Evolutionary conservation across 805 yeast genomes (phyloP).

Genomic region (Candida multigemmis): DNA sequence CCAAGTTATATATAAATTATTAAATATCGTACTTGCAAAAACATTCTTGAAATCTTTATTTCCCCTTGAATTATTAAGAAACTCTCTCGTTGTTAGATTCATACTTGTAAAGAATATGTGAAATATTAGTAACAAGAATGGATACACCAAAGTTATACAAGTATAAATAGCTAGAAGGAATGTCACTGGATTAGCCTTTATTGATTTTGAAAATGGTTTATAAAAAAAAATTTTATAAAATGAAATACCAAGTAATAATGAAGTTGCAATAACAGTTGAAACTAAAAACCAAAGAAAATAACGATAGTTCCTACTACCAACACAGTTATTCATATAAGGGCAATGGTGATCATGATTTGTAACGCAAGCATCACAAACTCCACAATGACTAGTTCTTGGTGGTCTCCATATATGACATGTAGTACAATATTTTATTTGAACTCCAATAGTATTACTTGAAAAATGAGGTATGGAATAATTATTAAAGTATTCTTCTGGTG

Average conservation of each 20-base stretch:
- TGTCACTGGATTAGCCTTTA: conserved; percentile 20
- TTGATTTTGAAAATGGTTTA: conserved; percentile 9
- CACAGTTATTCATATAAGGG: conserved; percentile 43
- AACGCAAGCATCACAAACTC: conserved; percentile 58
- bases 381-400: conserved; percentile 62
- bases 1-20: conserved; percentile 29
- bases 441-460: conserved; percentile 17
- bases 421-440: conserved; percentile 46
- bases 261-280: conserved; percentile 10
- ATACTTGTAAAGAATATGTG: conserved; percentile 48
- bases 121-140: conserved; percentile 39
- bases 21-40: conserved; percentile 14
- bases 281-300: conserved; percentile 25
- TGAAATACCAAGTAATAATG: conserved; percentile 9
- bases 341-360: conserved; percentile 69
- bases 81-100: conserved; percentile 70
- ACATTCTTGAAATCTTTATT: conserved; percentile 19
- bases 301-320: conserved; percentile 29
- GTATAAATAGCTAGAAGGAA: conserved; percentile 47
- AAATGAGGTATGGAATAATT: conserved; percentile 40
- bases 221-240: conserved; percentile 13
- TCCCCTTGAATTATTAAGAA: conserved; percentile 37
- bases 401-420: conserved; percentile 59
- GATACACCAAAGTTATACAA: conserved; percentile 41
- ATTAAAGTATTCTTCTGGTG: conserved; percentile 55